A percentile compares a stretch with the other conserved stretches of the same genome.
These are phyloP conservation scores for Eutrema heterophyllum DNA, from an alignment of 345 rosid species.

Conservation along the genomic window DNA sequence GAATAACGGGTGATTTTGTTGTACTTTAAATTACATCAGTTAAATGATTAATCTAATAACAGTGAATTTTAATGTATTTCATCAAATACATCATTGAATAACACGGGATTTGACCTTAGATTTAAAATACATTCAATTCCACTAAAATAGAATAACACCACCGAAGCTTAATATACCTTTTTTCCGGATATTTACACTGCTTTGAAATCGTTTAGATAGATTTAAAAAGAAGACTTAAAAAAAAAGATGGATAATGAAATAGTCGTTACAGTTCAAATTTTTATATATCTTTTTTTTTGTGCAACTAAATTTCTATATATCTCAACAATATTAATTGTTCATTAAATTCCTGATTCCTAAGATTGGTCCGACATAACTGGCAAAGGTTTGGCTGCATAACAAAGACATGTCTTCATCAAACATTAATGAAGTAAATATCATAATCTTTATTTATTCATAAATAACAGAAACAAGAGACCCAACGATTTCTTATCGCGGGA, in stretches of 20 bases:
- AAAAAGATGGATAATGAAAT: background rate
- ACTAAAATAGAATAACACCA: too few species aligned
- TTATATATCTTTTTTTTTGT: too few species aligned
- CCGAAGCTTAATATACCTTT: too few species aligned
- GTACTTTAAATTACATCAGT: too few species aligned
- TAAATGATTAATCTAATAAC: too few species aligned
- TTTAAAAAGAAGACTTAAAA: too few species aligned
- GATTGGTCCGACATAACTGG: constrained; percentile 2
- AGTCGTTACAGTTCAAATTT: background rate
- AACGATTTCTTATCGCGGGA: background rate
- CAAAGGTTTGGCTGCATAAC: background rate
- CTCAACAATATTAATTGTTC: background rate
- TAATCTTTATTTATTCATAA: background rate
- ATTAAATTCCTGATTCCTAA: background rate
- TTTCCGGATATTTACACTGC: background rate
- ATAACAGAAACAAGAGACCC: background rate
- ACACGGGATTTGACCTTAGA: too few species aligned
- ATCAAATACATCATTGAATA: too few species aligned
- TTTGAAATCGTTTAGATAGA: background rate
- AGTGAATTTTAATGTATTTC: too few species aligned
- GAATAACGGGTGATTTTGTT: too few species aligned
- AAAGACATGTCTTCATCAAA: constrained; percentile 10
- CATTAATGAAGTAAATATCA: background rate
- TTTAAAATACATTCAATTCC: too few species aligned
- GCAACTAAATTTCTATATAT: too few species aligned